Conservation (phyloP, 495 filamentous ascomycete genomes). For the Podospora fimiseda region DNA sequence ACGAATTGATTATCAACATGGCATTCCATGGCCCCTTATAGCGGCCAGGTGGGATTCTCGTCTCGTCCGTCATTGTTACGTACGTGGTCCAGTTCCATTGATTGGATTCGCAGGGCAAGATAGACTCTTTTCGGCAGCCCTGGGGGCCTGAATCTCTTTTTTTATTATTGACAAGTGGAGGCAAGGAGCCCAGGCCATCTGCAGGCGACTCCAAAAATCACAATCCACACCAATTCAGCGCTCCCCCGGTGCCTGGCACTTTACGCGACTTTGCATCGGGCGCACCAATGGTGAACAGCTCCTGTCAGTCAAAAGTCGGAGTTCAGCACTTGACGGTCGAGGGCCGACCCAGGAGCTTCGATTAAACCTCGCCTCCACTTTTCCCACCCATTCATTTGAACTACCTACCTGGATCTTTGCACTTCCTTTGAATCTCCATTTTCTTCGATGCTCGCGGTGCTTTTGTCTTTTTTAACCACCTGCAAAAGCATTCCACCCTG, state of each 20-base stretch:
- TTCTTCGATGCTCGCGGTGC: neutral
- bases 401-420: neutral
- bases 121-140: neutral
- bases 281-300: neutral
- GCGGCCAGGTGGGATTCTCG: no score
- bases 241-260: neutral
- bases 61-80: neutral
- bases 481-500: neutral
- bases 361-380: conserved; percentile 2
- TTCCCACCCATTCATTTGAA: neutral
- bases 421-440: neutral
- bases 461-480: neutral
- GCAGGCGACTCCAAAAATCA: neutral
- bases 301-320: no score
- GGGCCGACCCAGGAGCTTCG: neutral
- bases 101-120: neutral
- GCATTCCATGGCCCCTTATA: no score
- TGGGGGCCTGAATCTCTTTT: neutral
- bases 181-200: neutral
- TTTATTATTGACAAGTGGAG: neutral
- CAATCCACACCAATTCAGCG: neutral
- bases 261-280: neutral
- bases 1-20: neutral
- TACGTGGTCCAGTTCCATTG: neutral
- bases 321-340: neutral